Base-by-base conservation (phyloP, 495 filamentous ascomycete species). In the Chlorociboria aeruginascens region DNA sequence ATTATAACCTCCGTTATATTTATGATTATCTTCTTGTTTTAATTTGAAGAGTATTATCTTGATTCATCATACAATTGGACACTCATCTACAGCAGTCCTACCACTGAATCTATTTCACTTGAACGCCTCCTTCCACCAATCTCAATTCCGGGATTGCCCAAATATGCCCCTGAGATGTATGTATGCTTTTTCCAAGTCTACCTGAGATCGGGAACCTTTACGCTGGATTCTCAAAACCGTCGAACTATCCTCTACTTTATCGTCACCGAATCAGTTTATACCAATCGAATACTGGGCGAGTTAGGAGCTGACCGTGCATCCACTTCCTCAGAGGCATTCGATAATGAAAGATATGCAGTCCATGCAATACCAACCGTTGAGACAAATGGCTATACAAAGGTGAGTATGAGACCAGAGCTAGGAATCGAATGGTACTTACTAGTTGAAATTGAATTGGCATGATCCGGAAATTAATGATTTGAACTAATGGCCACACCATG, bases 311-410 rank as follows among this genome's bases (percentile, higher is more conserved):
- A 59, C 43, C 39, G 52, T 32, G 51, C 45, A 12, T 53, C 40
- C 42, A 44, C 13, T 28, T 94, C 82, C 43, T 90, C 88, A 0
- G 89, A 67, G 25, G 89, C 83, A 62, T 97, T 99, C 46, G 86
- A 92, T 4, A 99, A 74, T 0, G 89, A 96, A 25, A 99, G 78
- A 62, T 96, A 99, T 17, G 88, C 89, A n/a, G 93, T 99, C 93
- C 93, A 99, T 40, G 88, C 89, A 55, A 99, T 96, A 73, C 93
- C 93, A 47, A 99, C 69, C 25, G 85, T 90, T 3, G 89, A 95
- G 10, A 96, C 93, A 61, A 99, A 96, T 2, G 93, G 93, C 92
- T 97, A 52, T 33, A 50, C 29, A 14, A 52, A 48, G 14, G 17
- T 52, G 45, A 45, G 44, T 30, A 38, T 16, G 38, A 28, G 12